Base-by-base conservation (phyloP, 2,329 filamentous ascomycete species). In the Ceratocystis cubensis region DNA sequence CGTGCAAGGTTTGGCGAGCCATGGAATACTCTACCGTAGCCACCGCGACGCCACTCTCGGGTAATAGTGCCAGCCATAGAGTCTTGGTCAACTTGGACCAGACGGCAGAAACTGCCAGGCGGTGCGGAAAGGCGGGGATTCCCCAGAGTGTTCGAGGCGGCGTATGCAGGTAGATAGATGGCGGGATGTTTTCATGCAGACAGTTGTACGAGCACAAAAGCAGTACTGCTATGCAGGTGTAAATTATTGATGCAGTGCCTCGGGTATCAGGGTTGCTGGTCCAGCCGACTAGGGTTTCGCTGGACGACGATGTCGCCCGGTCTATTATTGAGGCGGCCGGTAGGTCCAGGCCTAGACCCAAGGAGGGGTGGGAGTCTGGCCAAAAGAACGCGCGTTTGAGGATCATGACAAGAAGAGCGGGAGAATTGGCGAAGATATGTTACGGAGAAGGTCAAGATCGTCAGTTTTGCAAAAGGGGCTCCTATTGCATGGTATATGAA, bases 161-260 rank as follows among this genome's bases (percentile, higher is more conserved):
- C 15, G 50, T 33, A 20, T 65, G 33, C 33, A 53, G 30, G 33
- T 57, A 46, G 5, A 41, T 41, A 15, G 61, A 63, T 17, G 59
- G 50, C 1, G 44, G 53, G 50, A 64, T 46, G 20, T 22, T 33
- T 3, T 20, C 22, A n/a, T 67, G 61, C 13, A 61, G 28, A 22
- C 57, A 48, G 33, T 57, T 67, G 41, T 67, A 67, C 22, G 61
- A 67, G n/a, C 61, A 67, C 33, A 64, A 53, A n/a, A 67, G 46
- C 13, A 64, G 41, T 10, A 64, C 50, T 5, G 65, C 28, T 30
- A 67, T n/a, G 28, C 65, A 67, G 17, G 48, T 64, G 30, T 62
- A 67, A 1, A 67, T 17, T 15, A 64, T 67, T 6, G 53, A 53
- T 15, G 62, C 13, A 7, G 65, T 67, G 13, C 65, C 61, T 2